These are phyloP conservation scores for Calocera viscosa DNA, from an alignment of 768 basidiomycete genomes.

Conservation along the genomic window DNA sequence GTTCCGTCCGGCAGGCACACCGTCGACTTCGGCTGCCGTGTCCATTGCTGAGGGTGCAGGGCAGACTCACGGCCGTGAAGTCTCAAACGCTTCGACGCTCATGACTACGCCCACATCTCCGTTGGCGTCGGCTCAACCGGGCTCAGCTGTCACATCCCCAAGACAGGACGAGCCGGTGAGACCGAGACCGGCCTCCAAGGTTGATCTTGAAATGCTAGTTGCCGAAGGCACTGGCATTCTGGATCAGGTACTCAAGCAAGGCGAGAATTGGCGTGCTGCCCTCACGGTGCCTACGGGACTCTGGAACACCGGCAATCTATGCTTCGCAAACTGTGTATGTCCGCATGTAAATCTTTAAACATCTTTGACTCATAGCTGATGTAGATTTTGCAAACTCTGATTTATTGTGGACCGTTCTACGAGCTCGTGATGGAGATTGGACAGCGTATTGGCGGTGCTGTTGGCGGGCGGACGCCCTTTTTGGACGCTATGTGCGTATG, in stretches of 20 bases:
- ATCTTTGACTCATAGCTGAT: not conserved
- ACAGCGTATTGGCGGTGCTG: slow-evolving; percentile 35
- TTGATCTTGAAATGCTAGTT: not conserved
- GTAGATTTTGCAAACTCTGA: slow-evolving; percentile 66
- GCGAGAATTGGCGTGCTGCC: not conserved
- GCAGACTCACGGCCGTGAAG: not conserved
- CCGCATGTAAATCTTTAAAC: not conserved
- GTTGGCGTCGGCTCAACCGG: not conserved
- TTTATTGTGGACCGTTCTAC: slow-evolving; percentile 82
- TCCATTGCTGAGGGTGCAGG: not conserved
- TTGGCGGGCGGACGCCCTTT: slow-evolving; percentile 28
- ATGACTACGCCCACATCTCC: not conserved
- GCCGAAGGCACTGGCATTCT: not conserved
- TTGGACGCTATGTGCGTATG: slow-evolving; percentile 37
- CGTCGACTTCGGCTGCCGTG: not conserved
- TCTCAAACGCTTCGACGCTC: not conserved
- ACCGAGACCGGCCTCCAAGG: not conserved
- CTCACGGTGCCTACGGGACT: not conserved
- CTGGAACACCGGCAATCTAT: slow-evolving; percentile 85
- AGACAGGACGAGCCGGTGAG: not conserved
- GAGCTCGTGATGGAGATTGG: slow-evolving; percentile 62
- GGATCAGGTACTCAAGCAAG: not conserved
- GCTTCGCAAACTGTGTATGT: slow-evolving; percentile 78
- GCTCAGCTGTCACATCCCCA: not conserved
- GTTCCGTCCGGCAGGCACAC: not conserved